Base-by-base conservation (phyloP, 495 filamentous ascomycete genomes). In the Acidomyces sp. region DNA sequence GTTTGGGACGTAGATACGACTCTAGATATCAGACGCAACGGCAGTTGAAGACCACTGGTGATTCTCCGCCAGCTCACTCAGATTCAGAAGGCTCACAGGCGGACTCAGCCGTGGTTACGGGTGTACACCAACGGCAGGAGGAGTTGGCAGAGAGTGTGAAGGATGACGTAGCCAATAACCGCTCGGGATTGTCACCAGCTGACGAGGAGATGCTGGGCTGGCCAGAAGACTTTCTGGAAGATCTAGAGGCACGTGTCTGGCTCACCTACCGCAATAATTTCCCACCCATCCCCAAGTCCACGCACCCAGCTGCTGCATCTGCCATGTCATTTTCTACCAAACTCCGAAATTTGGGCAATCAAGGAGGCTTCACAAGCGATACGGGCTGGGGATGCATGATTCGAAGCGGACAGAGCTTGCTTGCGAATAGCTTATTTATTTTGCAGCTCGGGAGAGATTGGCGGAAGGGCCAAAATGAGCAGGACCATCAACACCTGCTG, bases 341-440 rank as follows among this genome's bases (percentile, higher is more conserved):
- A 25, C 60, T 96, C 42, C 74, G 84, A 51, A 82, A 87, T 52
- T 67, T 95, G 21, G 72, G 75, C 20, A 84, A 90, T 39, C 70
- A 82, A 20, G 67, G 68, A 18, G 87, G 85, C 15, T 99, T 99
- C 63, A 78, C 84, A 16, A 88, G 83, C 2, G 92, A 99, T 60
- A 84, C 83, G 0, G 90, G 90, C 24, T 99, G 92, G 86, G 92
- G 92, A 0, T 99, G 92, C 54, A 99, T 99, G 92, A 96, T 99
- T 49, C 70, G 92, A 51, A 93, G 88, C 0, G 92, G 90, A 9
- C 92, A 99, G 62, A 83, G 84, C 51, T 65, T 99, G 12, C 65
- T 99, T 23, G 90, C 87, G 25, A 96, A 96, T 56, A 70, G 88
- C 3, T 62, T 96, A 39, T 56, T 69, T 9, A 70, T 80, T 17